Evolutionary conservation across 108 stramenopile genomes (phyloP), one percentile per base, ranked within the genome.

Genomic region (Nitzschia palea): DNA sequence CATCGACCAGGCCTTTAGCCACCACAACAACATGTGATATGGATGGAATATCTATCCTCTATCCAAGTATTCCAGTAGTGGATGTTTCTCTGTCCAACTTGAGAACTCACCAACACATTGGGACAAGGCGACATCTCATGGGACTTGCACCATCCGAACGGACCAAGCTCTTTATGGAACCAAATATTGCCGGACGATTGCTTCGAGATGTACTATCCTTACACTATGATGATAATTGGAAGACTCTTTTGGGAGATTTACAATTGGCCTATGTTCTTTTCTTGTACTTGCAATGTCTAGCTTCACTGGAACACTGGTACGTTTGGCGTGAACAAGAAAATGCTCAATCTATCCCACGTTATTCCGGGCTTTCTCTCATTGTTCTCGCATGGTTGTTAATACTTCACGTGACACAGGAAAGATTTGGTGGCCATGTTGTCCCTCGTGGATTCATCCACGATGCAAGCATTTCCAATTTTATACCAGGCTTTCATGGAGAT

Each of bases 281-380:
- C 74, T 57, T 94, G 4, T 68, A 84, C 64, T 58, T 91, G 40
- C 80, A 86, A 32, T 94, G 93, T 59, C 77, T 88, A 33, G 60
- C 77, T 10, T 89, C 93, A 0, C 72, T 94, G 73, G 86, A 86
- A 62, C 83, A 88, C 74, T 94, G 93, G 93, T 73, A 83, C 8
- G 47, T 18, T 48, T 10, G 47, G 47, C 8, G 5, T 18, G 47
- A 48, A 40, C 10, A 40, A 40, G 37, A 12, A 40, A 40, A 10
- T 6, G 37, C 6, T 40, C 37, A 40, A 6, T 40, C 37, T 6
- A 12, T 40, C 10, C 37, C 10, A 10, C 37, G 37, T 40, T 40
- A 10, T 6, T 6, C 6, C 12, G 6, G 37, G 12, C 12, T 12
- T 10, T 40, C n/a, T 18, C 9, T 18, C 48, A 50, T 18, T 50